Percentiles rank a stretch among this genome's conserved stretches.
phyloP scores from a whole-genome alignment of 805 yeast genomes.

The Kurtzmaniella fragi region DNA sequence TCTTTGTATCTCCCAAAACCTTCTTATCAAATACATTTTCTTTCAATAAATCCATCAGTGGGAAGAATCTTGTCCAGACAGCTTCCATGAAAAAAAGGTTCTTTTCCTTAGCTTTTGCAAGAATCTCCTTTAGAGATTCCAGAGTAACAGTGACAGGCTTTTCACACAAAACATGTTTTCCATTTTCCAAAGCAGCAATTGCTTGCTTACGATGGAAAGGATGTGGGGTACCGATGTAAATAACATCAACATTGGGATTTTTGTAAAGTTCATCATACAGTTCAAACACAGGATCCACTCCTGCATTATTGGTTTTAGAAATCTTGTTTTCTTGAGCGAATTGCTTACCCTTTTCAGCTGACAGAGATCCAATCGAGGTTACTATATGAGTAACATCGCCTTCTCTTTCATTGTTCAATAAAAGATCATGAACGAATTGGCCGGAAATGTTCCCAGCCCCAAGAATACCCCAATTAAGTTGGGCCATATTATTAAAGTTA shows the following conservation, averaged over 20 bases:
- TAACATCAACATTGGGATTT: constrained; percentile 41
- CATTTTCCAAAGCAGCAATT: constrained; percentile 36
- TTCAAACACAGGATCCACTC: constrained; percentile 19
- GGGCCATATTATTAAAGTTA: background rate
- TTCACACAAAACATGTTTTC: constrained; percentile 50
- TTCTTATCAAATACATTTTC: constrained; percentile 34
- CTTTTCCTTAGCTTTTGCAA: constrained; percentile 39
- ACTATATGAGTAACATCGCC: constrained; percentile 27
- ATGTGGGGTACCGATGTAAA: constrained; percentile 55
- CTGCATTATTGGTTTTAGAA: constrained; percentile 16
- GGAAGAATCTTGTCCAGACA: constrained; percentile 54
- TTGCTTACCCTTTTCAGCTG: constrained; percentile 26
- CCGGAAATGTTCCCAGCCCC: constrained; percentile 48
- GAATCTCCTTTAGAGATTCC: constrained; percentile 37
- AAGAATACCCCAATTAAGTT: constrained; percentile 42
- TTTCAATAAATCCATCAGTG: constrained; percentile 33
- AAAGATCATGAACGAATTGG: constrained; percentile 37
- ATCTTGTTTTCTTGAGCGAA: constrained; percentile 21
- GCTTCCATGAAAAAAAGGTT: constrained; percentile 53
- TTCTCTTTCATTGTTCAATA: constrained; percentile 20
- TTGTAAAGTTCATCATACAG: constrained; percentile 41
- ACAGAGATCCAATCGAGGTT: constrained; percentile 36
- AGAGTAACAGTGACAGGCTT: constrained; percentile 50
- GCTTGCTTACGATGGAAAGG: constrained; percentile 44
- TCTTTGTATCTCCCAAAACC: constrained; percentile 41